phyloP scores from a whole-genome alignment of 1,284 basidiomycete species.

The Trametes hirsuta region DNA sequence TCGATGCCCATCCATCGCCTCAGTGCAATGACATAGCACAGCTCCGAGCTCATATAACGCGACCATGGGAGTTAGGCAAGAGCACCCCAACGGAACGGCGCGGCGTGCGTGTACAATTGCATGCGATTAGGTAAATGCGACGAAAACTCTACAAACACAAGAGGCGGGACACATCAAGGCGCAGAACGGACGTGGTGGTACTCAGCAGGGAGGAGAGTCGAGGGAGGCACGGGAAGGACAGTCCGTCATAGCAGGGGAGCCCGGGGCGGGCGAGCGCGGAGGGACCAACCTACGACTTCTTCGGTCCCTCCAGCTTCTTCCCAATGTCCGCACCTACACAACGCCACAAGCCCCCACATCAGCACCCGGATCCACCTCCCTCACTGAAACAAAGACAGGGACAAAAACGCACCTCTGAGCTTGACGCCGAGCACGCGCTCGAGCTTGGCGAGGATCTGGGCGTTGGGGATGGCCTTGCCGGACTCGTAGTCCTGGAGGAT shows the following conservation, averaged over 20 bases:
- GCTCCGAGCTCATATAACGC: background rate
- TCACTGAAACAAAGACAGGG: background rate
- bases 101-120: conserved; percentile 16
- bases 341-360: background rate
- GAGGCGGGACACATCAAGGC: conserved; percentile 10
- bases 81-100: background rate
- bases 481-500: conserved; percentile 91
- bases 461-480: conserved; percentile 88
- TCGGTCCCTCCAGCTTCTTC: conserved; percentile 77
- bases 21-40: background rate
- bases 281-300: conserved; percentile 60
- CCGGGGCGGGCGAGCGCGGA: conserved; percentile 24
- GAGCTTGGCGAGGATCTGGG: conserved; percentile 90
- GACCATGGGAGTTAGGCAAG: background rate
- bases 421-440: conserved; percentile 92
- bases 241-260: conserved; percentile 15
- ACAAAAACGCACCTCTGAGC: conserved; percentile 71
- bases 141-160: conserved; percentile 26
- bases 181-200: background rate
- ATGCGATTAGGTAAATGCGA: conserved; percentile 25
- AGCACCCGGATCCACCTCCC: background rate
- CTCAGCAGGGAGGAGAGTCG: background rate
- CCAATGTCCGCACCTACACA: conserved; percentile 72
- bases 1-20: no score
- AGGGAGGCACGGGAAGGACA: background rate